Conservation (phyloP, 2,329 filamentous ascomycete species). For the Epichloe glyceriae region DNA sequence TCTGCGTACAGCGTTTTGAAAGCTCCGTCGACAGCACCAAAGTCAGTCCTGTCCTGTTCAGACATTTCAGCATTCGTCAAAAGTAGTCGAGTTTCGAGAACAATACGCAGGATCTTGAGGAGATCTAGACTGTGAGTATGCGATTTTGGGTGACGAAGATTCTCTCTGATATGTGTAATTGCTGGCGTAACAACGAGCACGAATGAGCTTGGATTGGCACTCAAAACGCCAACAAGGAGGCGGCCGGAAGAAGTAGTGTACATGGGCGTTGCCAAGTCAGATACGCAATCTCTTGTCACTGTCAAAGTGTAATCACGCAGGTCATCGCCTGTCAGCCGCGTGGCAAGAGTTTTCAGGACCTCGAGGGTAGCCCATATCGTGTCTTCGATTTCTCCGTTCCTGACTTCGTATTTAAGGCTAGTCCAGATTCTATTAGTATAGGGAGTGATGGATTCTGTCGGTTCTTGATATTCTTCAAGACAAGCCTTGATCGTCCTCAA, state of each 20-base stretch:
- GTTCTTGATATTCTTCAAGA: slow-evolving; percentile 33
- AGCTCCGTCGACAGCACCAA: slow-evolving; percentile 21
- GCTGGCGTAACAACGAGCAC: slow-evolving; percentile 31
- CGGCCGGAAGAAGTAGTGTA: slow-evolving; percentile 40
- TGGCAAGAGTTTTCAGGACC: slow-evolving; percentile 37
- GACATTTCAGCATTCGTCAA: slow-evolving; percentile 22
- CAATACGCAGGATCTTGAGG: slow-evolving; percentile 35
- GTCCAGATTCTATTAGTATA: slow-evolving; percentile 40
- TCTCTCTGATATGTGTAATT: slow-evolving; percentile 36
- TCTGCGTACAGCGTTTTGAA: slow-evolving; percentile 31
- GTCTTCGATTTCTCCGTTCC: slow-evolving; percentile 46
- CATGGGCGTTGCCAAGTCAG: slow-evolving; percentile 38
- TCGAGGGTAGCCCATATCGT: slow-evolving; percentile 42
- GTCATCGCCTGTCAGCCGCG: slow-evolving; percentile 29
- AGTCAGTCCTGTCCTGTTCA: slow-evolving; percentile 24
- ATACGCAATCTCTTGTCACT: slow-evolving; percentile 39
- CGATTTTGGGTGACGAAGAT: slow-evolving; percentile 37
- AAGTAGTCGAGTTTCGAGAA: slow-evolving; percentile 33
- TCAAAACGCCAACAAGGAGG: slow-evolving; percentile 37
- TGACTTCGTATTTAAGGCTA: slow-evolving; percentile 50
- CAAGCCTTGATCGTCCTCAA: slow-evolving; percentile 42
- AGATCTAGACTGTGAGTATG: slow-evolving; percentile 38
- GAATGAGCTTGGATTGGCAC: slow-evolving; percentile 35
- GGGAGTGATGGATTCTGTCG: slow-evolving; percentile 33
- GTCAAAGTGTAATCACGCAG: slow-evolving; percentile 33